Evolutionary conservation across 495 filamentous ascomycete species (phyloP).

Genomic region (Neurospora intermedia): DNA sequence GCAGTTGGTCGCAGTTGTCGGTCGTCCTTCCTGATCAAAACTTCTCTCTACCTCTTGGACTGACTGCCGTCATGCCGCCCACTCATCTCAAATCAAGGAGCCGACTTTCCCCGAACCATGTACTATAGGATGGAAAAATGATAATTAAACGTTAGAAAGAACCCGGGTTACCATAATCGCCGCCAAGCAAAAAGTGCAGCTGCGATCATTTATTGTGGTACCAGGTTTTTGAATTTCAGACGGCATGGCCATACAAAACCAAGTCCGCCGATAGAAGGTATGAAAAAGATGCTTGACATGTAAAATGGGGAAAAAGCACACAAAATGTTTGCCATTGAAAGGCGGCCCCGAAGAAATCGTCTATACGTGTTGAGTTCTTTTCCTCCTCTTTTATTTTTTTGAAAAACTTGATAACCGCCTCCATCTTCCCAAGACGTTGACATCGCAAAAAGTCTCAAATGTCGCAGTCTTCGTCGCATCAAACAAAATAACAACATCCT

Average conservation of each 20-base stretch:
- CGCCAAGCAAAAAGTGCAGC: slow-evolving; percentile 31
- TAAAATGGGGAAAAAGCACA: slow-evolving; percentile 21
- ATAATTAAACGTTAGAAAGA: slow-evolving; percentile 32
- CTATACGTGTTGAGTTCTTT: not conserved
- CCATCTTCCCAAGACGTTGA: not conserved
- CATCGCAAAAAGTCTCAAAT: not conserved
- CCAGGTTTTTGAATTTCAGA: slow-evolving; percentile 18
- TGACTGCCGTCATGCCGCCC: slow-evolving; percentile 7
- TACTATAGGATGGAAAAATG: slow-evolving; percentile 14
- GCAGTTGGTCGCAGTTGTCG: not conserved
- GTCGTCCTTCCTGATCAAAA: not conserved
- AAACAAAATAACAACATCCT: slow-evolving; percentile 12
- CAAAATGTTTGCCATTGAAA: slow-evolving; percentile 4
- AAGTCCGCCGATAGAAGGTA: slow-evolving; percentile 14
- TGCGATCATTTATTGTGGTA: slow-evolving; percentile 14
- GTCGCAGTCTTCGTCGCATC: slow-evolving; percentile 6
- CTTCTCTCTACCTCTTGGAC: not conserved
- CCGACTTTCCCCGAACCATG: not conserved
- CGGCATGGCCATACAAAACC: slow-evolving; percentile 15
- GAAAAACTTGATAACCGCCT: not conserved
- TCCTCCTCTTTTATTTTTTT: not conserved
- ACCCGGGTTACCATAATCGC: slow-evolving; percentile 23
- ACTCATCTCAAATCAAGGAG: slow-evolving; percentile 12
- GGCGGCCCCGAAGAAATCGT: not conserved
- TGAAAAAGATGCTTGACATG: slow-evolving; percentile 1